Base-by-base conservation (phyloP, 495 filamentous ascomycete species). In the Penicillium ucsense region DNA sequence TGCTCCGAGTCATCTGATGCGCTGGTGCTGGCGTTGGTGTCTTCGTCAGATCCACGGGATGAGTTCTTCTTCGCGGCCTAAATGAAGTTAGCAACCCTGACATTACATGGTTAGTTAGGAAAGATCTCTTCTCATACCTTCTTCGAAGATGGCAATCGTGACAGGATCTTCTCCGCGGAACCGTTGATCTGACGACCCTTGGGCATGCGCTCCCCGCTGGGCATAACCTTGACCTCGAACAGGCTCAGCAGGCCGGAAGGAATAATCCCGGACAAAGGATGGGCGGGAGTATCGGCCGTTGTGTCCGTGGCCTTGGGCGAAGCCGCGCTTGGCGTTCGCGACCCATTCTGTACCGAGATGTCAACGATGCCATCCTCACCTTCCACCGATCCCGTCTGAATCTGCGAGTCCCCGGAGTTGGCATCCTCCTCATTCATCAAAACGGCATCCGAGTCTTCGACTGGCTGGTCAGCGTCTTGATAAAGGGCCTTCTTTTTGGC, bases 331-430 rank as follows among this genome's bases (percentile, higher is more conserved):
- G 39, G 38, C 6, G 55, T 54, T 52, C 65, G 70, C 5, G 61
- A 55, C 6, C 66, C 70, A 52, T 90, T 84, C 8, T 76, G 77
- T 86, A 94, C 90, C 1, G 85, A 86, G 27, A 98, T 82, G 59
- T 96, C 85, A 3, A 97, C 88, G 51, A 95, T 80, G 42, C 86
- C 88, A 52, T 95, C 89, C 62, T 95, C 91, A 4, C 87, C 88
- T 52, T 89, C 84, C 8, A 95, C 80, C 6, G 89, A 95, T 0
- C 71, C 71, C 20, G 85, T 82, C 51, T 85, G 75, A 41, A 94
- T 72, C 53, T 81, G 82, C 5, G 79, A 76, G 50, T 85, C 86
- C 10, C 74, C 79, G 3, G 81, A 86, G 48, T 85, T 78, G 2
- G 75, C 80, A 61, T 92, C 88, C 20, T 89, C 89, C 33, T 81